Base-by-base conservation (phyloP, 2,329 filamentous ascomycete genomes). In the Dothidotthia symphoricarpi region DNA sequence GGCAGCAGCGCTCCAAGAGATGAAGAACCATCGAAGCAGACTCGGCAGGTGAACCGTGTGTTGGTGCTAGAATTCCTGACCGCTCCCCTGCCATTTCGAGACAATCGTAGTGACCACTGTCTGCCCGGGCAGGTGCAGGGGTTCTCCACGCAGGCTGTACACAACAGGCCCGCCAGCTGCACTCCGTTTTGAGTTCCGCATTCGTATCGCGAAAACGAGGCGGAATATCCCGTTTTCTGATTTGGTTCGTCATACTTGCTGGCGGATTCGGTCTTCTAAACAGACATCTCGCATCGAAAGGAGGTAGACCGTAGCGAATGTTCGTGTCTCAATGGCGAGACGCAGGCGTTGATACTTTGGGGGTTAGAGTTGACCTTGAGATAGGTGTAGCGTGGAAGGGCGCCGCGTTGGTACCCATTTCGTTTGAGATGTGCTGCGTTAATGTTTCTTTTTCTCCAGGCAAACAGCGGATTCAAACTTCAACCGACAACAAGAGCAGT, bases 31-130 rank as follows among this genome's bases (percentile, higher is more conserved):
- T 25, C 25, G 24, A 19, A 14, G 41, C 41, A 38, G 27, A 31
- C 33, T 33, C 27, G 54, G 54, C 51, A 57, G 39, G 51, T 55
- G 36, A 31, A 47, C 47, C 51, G 51, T 39, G 39, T 39, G 38
- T 31, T 31, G 37, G 25, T 35, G 19, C 30, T 31, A 14, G 25
- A 28, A 19, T 17, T 22, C 28, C 39, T 42, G 48, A 39, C 41
- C 41, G 31, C 41, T 34, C 33, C 36, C 28, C 19, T 22, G 19
- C 5, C 19, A 9, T 22, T 22, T 22, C 19, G 19, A 22, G 19
- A 22, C 19, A 9, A 9, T 9, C 9, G 19, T 22, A 9, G 19
- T 22, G 19, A 6, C 19, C 19, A 22, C 9, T 22, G 19, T 22
- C 45, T 41, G 45, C 31, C 36, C 37, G 38, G 41, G 42, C 37